Base-by-base conservation (phyloP, 805 yeast species). In the Candida rishiriensis region DNA sequence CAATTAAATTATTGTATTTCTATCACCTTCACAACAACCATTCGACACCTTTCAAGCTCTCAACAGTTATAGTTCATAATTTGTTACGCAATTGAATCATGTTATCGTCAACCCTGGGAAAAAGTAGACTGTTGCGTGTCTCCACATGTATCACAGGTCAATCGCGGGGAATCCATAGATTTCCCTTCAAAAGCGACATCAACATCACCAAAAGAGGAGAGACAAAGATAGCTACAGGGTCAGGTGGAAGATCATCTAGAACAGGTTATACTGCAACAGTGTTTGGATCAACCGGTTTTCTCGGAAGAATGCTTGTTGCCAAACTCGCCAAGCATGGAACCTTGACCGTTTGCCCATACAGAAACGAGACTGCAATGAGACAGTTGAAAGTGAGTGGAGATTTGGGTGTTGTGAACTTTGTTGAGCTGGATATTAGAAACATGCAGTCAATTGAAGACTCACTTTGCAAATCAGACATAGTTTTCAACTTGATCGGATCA, bases 251-350 rank as follows among this genome's bases (percentile, higher is more conserved):
- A 46, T 83, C 91, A 4, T 85, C 95, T 28, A 76, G 95, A 70
- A 82, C 91, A 9, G 96, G 96, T 2, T 85, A 81, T 66, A 85
- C 90, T 3, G 95, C 90, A 17, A 85, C 96, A 1, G 93, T 88
- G 2, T 88, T 88, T 59, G 96, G 96, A 10, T 86, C 83, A 32
- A 70, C 82, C 38, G 95, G 95, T 2, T 81, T 83, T 63, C 68
- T 88, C 47, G 96, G 96, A 38, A 77, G 88, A 39, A 76, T 83
- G 52, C 64, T 88, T 49, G 75, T 79, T 15, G 70, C 90, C 31
- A 83, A 82, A 59, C 71, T 88, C 54, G 95, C 91, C 49, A 75
- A 83, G 59, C 88, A 87, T 60, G 96, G 96, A 50, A 88, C 95
- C 28, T 65, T 75, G 43, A 79, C 84, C 9, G 78, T 85, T 40